Evolutionary conservation across 352 stramenopile species (phyloP).

Genomic region (Vaucheria bursata): DNA sequence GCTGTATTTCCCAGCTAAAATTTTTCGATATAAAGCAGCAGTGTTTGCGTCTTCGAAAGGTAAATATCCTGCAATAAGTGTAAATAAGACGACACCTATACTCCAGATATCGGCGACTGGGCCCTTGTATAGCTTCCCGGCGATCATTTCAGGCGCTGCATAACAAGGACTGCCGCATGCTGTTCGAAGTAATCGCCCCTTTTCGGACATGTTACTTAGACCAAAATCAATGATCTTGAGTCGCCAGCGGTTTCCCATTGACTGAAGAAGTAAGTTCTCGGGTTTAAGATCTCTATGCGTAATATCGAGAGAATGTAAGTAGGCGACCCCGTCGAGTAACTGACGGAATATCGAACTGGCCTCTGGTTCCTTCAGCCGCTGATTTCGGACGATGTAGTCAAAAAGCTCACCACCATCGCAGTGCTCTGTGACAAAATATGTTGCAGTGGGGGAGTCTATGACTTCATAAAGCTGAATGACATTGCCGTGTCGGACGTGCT

Average conservation of each 20-base stretch:
- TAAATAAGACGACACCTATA: constrained; percentile 80
- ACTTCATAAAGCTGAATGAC: constrained; percentile 82
- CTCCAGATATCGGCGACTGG: constrained; percentile 73
- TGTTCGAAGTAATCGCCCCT: constrained; percentile 60
- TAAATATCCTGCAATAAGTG: constrained; percentile 73
- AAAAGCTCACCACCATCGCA: constrained; percentile 78
- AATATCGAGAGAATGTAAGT: constrained; percentile 75
- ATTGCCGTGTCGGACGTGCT: constrained; percentile 72
- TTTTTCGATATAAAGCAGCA: constrained; percentile 77
- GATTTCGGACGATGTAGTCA: constrained; percentile 81
- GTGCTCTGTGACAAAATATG: constrained; percentile 86
- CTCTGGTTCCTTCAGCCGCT: constrained; percentile 67
- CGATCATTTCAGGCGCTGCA: constrained; percentile 81
- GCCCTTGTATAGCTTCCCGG: constrained; percentile 22
- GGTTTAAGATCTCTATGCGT: constrained; percentile 78
- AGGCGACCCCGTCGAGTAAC: constrained; percentile 75
- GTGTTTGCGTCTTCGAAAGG: constrained; percentile 85
- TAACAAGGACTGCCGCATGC: constrained; percentile 82
- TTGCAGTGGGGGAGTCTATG: constrained; percentile 66
- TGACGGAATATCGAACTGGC: constrained; percentile 72
- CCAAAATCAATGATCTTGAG: constrained; percentile 86
- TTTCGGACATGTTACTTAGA: constrained; percentile 76
- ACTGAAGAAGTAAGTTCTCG: constrained; percentile 77
- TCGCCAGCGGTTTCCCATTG: constrained; percentile 50
- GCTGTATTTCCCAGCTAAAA: constrained; percentile 35